These are phyloP conservation scores for Mercurialis annua DNA, from an alignment of 345 rosid genomes.

Conservation along the genomic window DNA sequence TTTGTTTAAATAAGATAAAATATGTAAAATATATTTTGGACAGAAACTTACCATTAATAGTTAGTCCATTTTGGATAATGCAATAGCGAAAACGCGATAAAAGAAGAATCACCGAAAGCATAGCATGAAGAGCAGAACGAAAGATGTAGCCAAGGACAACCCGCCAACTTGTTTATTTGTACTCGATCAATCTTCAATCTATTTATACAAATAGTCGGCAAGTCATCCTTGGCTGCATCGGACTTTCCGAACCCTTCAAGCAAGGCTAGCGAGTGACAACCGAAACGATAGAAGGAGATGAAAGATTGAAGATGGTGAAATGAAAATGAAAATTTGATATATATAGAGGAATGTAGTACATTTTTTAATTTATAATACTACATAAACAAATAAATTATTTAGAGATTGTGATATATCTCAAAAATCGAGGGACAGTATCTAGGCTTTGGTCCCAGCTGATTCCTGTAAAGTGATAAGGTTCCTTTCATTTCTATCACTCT, in stretches of 20 bases:
- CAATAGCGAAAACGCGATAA: background rate
- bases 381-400: too few relatives aligned
- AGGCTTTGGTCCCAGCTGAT: conserved; percentile 1
- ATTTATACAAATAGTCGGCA: conserved; percentile 29
- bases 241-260: conserved; percentile 24
- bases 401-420: background rate
- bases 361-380: too few relatives aligned
- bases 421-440: conserved; percentile 14
- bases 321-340: background rate
- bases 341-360: background rate
- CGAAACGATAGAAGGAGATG: background rate
- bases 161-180: conserved; percentile 28
- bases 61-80: too few relatives aligned
- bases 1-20: too few relatives aligned
- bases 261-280: conserved; percentile 13
- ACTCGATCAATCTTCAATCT: background rate
- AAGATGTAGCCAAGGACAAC: conserved; percentile 45
- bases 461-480: background rate
- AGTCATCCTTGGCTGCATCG: conserved; percentile 64
- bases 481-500: background rate
- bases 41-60: too few relatives aligned
- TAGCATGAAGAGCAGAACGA: conserved; percentile 41
- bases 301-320: background rate
- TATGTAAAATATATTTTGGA: too few relatives aligned
- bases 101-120: conserved; percentile 25